A percentile compares a stretch with the other conserved stretches of the same genome.
Evolutionary conservation across 208 protist species (phyloP).

Genomic region (Paratrypanosoma confusum): DNA sequence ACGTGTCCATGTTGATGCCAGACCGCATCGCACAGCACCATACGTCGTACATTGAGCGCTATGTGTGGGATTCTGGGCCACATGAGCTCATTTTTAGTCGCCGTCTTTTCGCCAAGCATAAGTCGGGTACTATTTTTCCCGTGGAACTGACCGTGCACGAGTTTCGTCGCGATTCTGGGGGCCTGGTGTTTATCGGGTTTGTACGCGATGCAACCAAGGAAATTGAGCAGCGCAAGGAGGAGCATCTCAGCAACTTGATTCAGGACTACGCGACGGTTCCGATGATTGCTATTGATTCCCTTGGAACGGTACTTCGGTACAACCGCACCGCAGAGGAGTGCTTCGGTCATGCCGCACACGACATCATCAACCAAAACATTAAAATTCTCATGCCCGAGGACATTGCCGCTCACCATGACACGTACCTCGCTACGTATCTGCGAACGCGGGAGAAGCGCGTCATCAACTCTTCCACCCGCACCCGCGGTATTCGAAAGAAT

Average conservation of each 20-base stretch:
- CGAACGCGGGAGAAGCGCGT: slow-evolving; percentile 21
- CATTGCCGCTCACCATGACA: slow-evolving; percentile 17
- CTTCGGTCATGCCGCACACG: slow-evolving; percentile 15
- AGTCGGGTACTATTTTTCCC: slow-evolving; percentile 15
- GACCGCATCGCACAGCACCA: slow-evolving; percentile 13
- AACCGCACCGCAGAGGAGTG: slow-evolving; percentile 19
- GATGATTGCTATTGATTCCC: slow-evolving; percentile 25
- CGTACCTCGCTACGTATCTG: slow-evolving; percentile 22
- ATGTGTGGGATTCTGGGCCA: slow-evolving; percentile 6
- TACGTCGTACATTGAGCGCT: slow-evolving; percentile 20
- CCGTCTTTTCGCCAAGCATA: slow-evolving; percentile 6
- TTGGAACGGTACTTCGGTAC: slow-evolving; percentile 18
- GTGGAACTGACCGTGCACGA: slow-evolving; percentile 17
- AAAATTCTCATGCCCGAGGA: slow-evolving; percentile 27
- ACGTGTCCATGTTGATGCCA: slow-evolving; percentile 43
- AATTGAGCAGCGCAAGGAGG: slow-evolving; percentile 6
- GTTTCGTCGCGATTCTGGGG: slow-evolving; percentile 7
- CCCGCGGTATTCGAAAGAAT: slow-evolving; percentile 15
- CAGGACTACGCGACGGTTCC: slow-evolving; percentile 15
- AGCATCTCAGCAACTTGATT: slow-evolving; percentile 15
- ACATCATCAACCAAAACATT: slow-evolving; percentile 22
- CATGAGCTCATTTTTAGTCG: slow-evolving; percentile 1
- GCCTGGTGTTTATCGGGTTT: slow-evolving; percentile 10
- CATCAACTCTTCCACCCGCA: slow-evolving; percentile 10
- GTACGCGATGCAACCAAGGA: slow-evolving; percentile 5